Base-by-base conservation (phyloP, 768 basidiomycete genomes). In the Hypholoma sublateritium region DNA sequence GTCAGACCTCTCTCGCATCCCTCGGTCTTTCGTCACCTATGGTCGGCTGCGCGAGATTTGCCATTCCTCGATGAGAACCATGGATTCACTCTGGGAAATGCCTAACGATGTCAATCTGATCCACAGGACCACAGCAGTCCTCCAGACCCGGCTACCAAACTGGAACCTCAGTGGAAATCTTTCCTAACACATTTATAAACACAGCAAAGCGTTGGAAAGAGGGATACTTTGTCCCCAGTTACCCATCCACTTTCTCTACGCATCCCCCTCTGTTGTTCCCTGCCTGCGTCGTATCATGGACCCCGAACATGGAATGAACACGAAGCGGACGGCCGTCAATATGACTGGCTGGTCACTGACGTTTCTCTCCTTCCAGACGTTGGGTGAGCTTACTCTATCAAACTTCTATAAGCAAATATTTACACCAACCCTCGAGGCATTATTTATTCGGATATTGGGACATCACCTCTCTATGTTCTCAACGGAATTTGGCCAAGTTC, bases 391-490 rank as follows among this genome's bases (percentile, higher is more conserved):
- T 21, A 19, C 5, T 22, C 12, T 13, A 14, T 41, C 5, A 14
- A 9, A 14, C 35, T 48, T 14, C 37, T 21, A n/a, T 19, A 34
- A 55, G 41, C 24, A 32, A 36, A 14, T 42, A 32, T 25, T n/a
- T 32, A 42, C 32, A 43, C 36, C 28, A 32, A 32, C 28, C 28
- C 9, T 32, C 28, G 28, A 80, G 78, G 78, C 5, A 78, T 80
- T 34, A 78, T 80, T 41, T 80, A 79, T 59, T 78, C 76, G 2
- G 79, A 78, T 60, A 77, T 80, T 56, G 79, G 86, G 5, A 87
- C 86, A 0, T 84, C 82, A 0, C 85, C 86, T 0, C 67, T 87
- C 13, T 88, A 88, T 67, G 80, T 84, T 3, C 66, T 88, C 24
- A 87, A 86, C 62, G 85, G 85, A 9, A 80, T 88, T 13, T 88